Percentiles rank a stretch among this genome's conserved stretches.
phyloP scores from a whole-genome alignment of 257 asterid species.

The Solanum corneliomulleri region DNA sequence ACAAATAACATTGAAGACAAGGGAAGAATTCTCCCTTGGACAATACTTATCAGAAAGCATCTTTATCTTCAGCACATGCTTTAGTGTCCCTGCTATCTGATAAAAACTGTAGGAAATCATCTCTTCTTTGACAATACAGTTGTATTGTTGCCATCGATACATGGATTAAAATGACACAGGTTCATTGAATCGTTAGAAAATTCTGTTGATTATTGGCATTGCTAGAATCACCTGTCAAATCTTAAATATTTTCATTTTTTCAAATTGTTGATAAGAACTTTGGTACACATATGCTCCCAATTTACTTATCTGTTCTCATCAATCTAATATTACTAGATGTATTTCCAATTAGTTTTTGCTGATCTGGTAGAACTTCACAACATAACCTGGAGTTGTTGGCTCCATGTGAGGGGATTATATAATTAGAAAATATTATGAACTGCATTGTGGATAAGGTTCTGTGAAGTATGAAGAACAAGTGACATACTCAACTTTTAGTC shows the following conservation, averaged over 20 bases:
- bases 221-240: neutral
- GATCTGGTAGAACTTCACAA: neutral
- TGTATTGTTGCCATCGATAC: neutral
- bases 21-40: neutral
- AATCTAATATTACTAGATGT: neutral
- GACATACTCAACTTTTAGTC: neutral
- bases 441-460: neutral
- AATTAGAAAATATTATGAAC: neutral
- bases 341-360: neutral
- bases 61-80: neutral
- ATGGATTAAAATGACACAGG: neutral
- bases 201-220: neutral
- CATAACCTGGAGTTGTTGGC: neutral
- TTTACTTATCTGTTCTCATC: neutral
- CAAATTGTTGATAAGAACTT: neutral
- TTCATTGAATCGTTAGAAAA: neutral
- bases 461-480: neutral
- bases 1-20: neutral
- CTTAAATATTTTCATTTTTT: neutral
- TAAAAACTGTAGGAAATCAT: neutral
- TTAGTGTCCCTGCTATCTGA: neutral
- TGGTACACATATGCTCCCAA: neutral
- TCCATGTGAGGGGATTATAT: neutral
- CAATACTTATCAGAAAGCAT: neutral
- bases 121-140: neutral